Base-by-base conservation (phyloP, 2,329 filamentous ascomycete species). In the Aspergillus sp. region DNA sequence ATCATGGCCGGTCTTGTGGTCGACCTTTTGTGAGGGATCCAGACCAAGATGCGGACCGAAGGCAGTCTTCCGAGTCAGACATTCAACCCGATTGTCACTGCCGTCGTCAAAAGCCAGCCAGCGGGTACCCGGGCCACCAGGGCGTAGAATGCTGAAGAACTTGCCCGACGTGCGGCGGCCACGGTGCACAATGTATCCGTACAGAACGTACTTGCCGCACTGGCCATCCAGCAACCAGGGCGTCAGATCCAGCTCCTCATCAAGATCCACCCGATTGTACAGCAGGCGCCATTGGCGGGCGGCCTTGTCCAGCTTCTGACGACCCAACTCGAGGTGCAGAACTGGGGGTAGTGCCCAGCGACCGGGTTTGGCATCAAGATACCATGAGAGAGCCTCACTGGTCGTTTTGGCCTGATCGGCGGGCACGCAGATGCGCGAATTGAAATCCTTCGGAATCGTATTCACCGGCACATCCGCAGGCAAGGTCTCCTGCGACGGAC, bases 21-120 rank as follows among this genome's bases (percentile, higher is more conserved):
- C 75, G 2, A 71, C 66, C 19, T 76, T 67, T 46, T 77, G 75
- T 3, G 67, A 70, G 0, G 64, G 54, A 40, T 71, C 66, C 19
- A 74, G 59, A 11, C 81, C 81, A 57, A 82, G 75, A 49, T 82
- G 80, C 5, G 67, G 69, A 14, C 76, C 73, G 20, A 82, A 63
- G 14, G 81, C 82, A 53, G 81, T 78, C 57, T 80, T 81, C 34
- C 75, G 75, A 0, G 83, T 85, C 53, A 85, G 66, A 42, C 81
- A 81, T 47, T 76, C 77, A 29, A 86, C 81, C 47, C 77, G 76
- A 52, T 81, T 81, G 29, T 80, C 78, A 25, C 78, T 77, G 50
- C 76, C 77, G 57, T 82, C 80, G 29, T 81, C 77, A 57, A 85
- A 86, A 31, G 76, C 78, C 50, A 86, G 79, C 84, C 84, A 87